Conservation (phyloP, 1,284 basidiomycete species). For the Papiliotrema terrestris region DNA sequence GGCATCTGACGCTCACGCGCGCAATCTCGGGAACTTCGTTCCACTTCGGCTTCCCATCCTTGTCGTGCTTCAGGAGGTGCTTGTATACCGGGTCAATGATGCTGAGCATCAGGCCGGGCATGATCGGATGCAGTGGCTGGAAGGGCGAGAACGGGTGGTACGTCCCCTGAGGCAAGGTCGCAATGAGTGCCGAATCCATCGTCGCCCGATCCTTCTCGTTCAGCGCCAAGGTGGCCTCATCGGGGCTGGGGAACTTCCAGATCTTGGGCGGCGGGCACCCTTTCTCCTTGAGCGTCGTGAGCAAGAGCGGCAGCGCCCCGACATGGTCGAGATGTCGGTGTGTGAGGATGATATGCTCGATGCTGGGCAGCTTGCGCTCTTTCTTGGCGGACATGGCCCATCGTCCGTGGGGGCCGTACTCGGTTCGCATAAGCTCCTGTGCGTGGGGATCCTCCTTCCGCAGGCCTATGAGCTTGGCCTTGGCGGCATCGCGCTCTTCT, state of each 20-base stretch:
- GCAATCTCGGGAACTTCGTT: constrained; percentile 38
- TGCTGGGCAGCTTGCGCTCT: constrained; percentile 23
- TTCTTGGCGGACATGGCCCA: constrained; percentile 14
- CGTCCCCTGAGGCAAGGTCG: constrained; percentile 26
- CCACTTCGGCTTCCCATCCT: constrained; percentile 35
- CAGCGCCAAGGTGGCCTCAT: constrained; percentile 29
- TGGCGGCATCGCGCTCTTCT: constrained; percentile 18
- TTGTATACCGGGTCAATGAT: constrained; percentile 37
- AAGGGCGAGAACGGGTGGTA: constrained; percentile 33
- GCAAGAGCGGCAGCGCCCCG: constrained; percentile 68
- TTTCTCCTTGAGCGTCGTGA: constrained; percentile 59
- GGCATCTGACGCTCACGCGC: constrained; percentile 55
- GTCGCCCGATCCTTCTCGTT: constrained; percentile 28
- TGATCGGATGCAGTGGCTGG: constrained; percentile 38
- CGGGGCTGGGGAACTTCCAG: constrained; percentile 49
- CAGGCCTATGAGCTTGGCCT: constrained; percentile 13
- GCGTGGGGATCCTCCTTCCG: constrained; percentile 18
- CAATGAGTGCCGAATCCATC: constrained; percentile 28
- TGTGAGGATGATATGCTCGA: constrained; percentile 84
- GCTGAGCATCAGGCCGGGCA: constrained; percentile 39
- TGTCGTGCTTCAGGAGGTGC: constrained; percentile 33
- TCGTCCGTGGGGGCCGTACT: constrained; percentile 25
- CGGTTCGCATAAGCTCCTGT: constrained; percentile 14
- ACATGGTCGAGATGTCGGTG: constrained; percentile 89
- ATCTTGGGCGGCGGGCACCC: constrained; percentile 47